Percentiles rank a stretch among this genome's conserved stretches.
These are phyloP conservation scores for Amphirosellinia nigrospora DNA, from an alignment of 495 filamentous ascomycete species.

Conservation along the genomic window DNA sequence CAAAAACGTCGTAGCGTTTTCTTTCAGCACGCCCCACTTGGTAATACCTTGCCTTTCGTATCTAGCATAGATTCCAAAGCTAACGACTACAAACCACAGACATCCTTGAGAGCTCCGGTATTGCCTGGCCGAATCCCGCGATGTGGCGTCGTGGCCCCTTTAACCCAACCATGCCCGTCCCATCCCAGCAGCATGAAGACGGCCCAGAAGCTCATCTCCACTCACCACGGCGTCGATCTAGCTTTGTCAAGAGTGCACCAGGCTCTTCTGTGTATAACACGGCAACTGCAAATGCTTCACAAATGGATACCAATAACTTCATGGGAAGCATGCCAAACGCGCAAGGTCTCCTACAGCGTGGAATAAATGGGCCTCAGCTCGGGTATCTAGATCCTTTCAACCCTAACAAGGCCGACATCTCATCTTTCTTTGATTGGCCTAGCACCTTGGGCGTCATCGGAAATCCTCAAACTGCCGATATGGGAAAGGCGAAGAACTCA, in stretches of 20 bases:
- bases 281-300: constrained; percentile 28
- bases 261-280: constrained; percentile 25
- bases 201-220: constrained; percentile 51
- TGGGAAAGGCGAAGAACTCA: constrained; percentile 33
- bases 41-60: constrained; percentile 52
- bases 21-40: constrained; percentile 86
- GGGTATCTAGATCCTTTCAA: constrained; percentile 44
- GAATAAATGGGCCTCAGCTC: constrained; percentile 27
- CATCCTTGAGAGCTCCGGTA: constrained; percentile 74
- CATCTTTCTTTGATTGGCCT: constrained; percentile 48
- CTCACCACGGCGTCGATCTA: constrained; percentile 45
- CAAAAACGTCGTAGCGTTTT: constrained; percentile 77
- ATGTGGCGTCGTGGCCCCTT: constrained; percentile 68
- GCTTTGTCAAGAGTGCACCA: constrained; percentile 30
- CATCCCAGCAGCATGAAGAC: constrained; percentile 48
- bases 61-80: constrained; percentile 29
- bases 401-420: constrained; percentile 36
- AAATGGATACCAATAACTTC: constrained; percentile 27
- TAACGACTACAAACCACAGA: constrained; percentile 48
- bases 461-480: constrained; percentile 26
- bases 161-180: constrained; percentile 45
- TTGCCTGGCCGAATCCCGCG: constrained; percentile 79
- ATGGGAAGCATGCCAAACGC: constrained; percentile 36
- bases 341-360: constrained; percentile 34
- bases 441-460: constrained; percentile 34